Conservation (phyloP, 1,284 basidiomycete genomes). For the Ceratobasidium sp. region DNA sequence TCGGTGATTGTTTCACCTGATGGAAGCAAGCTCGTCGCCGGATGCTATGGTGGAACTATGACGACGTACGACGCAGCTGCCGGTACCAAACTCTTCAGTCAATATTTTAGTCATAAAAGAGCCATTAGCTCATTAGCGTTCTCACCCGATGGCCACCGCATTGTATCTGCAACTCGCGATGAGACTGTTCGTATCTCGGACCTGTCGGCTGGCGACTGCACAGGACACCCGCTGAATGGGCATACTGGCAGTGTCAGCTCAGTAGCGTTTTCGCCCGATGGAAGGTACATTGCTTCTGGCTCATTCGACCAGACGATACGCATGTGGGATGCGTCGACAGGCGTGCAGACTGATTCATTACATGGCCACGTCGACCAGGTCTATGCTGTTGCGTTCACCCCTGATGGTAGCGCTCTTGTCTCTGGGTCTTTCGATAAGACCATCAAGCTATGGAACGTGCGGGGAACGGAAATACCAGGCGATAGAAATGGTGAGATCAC, state of each 20-base stretch:
- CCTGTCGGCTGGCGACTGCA: slow-evolving; percentile 3
- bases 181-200: slow-evolving; percentile 44
- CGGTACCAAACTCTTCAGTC: background rate
- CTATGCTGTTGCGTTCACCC: background rate
- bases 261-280: too few species aligned
- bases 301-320: too few species aligned
- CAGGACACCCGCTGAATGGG: background rate
- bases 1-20: background rate
- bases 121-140: background rate
- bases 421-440: background rate
- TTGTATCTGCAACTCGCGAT: slow-evolving; percentile 8
- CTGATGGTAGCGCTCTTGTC: background rate
- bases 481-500: too few species aligned
- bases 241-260: too few species aligned
- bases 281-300: too few species aligned
- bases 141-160: slow-evolving; percentile 33
- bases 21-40: background rate
- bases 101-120: background rate
- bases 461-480: too few species aligned
- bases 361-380: background rate
- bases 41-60: background rate
- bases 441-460: background rate
- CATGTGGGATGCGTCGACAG: too few species aligned
- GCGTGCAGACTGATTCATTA: background rate
- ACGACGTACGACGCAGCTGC: background rate